Evolutionary conservation across 768 basidiomycete species (phyloP).

Genomic region (Boletellus sp.): DNA sequence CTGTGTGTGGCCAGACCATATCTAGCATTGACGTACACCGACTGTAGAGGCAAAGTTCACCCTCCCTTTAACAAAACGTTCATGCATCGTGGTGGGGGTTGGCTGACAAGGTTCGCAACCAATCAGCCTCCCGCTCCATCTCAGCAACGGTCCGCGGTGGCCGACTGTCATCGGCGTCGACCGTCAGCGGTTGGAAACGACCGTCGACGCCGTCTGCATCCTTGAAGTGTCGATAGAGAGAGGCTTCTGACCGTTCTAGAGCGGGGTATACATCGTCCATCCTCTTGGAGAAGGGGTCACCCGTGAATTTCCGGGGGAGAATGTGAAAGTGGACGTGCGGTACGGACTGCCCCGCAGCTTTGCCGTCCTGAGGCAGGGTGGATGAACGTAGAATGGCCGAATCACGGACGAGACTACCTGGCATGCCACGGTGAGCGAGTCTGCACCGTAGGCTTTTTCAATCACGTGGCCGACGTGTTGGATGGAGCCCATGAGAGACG

Average conservation of each 20-base stretch:
- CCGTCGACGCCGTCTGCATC: slow-evolving; percentile 11
- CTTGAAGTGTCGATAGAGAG: slow-evolving; percentile 40
- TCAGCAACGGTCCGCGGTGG: slow-evolving; percentile 61
- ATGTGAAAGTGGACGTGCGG: slow-evolving; percentile 94
- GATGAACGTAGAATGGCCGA: not conserved
- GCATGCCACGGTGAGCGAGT: slow-evolving; percentile 83
- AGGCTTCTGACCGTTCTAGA: slow-evolving; percentile 62
- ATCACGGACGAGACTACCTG: slow-evolving; percentile 52
- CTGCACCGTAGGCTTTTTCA: slow-evolving; percentile 77
- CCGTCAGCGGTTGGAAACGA: slow-evolving; percentile 41
- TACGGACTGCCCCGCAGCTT: slow-evolving; percentile 71
- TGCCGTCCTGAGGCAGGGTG: slow-evolving; percentile 65
- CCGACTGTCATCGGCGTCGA: slow-evolving; percentile 71
- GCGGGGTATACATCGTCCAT: slow-evolving; percentile 80
- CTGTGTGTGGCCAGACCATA: slow-evolving; percentile 34
- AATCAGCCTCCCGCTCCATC: slow-evolving; percentile 76
- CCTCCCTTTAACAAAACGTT: not conserved
- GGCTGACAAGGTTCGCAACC: slow-evolving; percentile 58
- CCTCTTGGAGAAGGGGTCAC: slow-evolving; percentile 58
- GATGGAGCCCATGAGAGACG: slow-evolving; percentile 76
- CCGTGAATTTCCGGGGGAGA: slow-evolving; percentile 71
- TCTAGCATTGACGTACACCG: slow-evolving; percentile 16
- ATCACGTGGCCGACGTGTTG: slow-evolving; percentile 76
- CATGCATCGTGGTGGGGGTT: not conserved
- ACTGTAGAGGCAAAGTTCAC: not conserved